These are phyloP conservation scores for Conidiobolus incongruus DNA, from an alignment of 371 early-diverging fungal species.

Conservation along the genomic window DNA sequence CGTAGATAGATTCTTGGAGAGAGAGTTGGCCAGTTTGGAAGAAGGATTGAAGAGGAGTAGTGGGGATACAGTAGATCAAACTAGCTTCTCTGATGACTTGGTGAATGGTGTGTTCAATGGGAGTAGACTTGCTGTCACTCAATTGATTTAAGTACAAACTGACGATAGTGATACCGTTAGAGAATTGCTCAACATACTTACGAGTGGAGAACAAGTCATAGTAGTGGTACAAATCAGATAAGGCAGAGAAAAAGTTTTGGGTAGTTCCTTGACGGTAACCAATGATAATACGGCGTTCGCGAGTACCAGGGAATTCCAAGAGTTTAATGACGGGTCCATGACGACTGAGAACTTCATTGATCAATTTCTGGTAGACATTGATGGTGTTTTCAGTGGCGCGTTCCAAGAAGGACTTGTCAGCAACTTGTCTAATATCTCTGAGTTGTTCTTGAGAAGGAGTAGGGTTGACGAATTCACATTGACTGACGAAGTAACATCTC, in stretches of 20 bases:
- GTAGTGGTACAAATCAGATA: conserved; percentile 95
- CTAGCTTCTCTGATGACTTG: conserved; percentile 95
- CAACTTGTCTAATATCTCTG: conserved; percentile 60
- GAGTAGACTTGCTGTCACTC: conserved; percentile 53
- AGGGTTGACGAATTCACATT: conserved; percentile 71
- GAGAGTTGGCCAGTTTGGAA: conserved; percentile 79
- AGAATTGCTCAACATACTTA: conserved; percentile 96
- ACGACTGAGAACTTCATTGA: conserved; percentile 60
- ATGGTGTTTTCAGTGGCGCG: conserved; percentile 85
- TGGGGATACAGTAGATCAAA: conserved; percentile 89
- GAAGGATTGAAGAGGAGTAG: conserved; percentile 85
- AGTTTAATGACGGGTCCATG: conserved; percentile 89
- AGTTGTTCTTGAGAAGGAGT: conserved; percentile 52
- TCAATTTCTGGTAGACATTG: conserved; percentile 62
- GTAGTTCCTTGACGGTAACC: conserved; percentile 79
- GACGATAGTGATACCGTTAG: conserved; percentile 91
- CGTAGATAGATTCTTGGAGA: conserved; percentile 91
- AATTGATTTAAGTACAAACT: conserved; percentile 76
- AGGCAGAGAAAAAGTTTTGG: conserved; percentile 78
- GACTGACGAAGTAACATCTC: conserved; percentile 86
- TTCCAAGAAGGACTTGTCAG: conserved; percentile 77
- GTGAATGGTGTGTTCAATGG: conserved; percentile 76
- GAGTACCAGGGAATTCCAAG: conserved; percentile 57
- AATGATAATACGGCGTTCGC: conserved; percentile 81
- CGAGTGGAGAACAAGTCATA: conserved; percentile 86